Evolutionary conservation across 257 asterid genomes (phyloP).

Genomic region (Eustoma russellianum): DNA sequence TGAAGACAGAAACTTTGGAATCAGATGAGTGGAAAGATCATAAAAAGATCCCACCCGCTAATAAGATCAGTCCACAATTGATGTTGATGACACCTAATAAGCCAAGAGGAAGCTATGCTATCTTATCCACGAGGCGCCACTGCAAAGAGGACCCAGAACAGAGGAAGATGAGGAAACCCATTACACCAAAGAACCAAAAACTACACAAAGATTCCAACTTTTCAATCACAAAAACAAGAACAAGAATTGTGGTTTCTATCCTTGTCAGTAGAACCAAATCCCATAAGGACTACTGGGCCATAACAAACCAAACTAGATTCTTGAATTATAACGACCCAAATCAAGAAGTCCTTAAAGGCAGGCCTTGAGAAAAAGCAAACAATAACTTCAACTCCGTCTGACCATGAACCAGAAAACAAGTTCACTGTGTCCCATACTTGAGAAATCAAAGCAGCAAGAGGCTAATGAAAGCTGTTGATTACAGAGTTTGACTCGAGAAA

Average conservation of each 20-base stretch:
- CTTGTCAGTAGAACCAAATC: slow-evolving; percentile 38
- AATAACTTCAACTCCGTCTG: slow-evolving; percentile 5
- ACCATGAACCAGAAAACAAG: slow-evolving; percentile 21
- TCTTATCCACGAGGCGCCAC: slow-evolving; percentile 45
- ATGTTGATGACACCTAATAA: slow-evolving; percentile 9
- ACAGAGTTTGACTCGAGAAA: slow-evolving; percentile 35
- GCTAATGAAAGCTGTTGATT: slow-evolving; percentile 6
- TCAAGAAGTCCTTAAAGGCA: slow-evolving; percentile 16
- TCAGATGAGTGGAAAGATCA: slow-evolving; percentile 5
- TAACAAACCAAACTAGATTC: slow-evolving; percentile 39
- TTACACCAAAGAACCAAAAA: slow-evolving; percentile 23
- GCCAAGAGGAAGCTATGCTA: slow-evolving; percentile 16
- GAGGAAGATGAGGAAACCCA: slow-evolving; percentile 21
- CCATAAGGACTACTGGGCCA: slow-evolving; percentile 32
- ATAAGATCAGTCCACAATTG: slow-evolving; percentile 10
- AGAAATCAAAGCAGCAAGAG: slow-evolving; percentile 20
- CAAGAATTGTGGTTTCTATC: slow-evolving; percentile 27
- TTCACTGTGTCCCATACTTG: background rate
- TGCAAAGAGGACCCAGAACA: slow-evolving; percentile 28
- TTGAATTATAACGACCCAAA: slow-evolving; percentile 17
- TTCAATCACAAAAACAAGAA: slow-evolving; percentile 7
- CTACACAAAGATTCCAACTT: slow-evolving; percentile 29
- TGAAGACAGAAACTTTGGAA: slow-evolving; percentile 17
- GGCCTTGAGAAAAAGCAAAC: background rate
- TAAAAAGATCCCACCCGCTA: slow-evolving; percentile 12